Conservation (phyloP, 2,329 filamentous ascomycete species). For the Fusarium anthophilum region DNA sequence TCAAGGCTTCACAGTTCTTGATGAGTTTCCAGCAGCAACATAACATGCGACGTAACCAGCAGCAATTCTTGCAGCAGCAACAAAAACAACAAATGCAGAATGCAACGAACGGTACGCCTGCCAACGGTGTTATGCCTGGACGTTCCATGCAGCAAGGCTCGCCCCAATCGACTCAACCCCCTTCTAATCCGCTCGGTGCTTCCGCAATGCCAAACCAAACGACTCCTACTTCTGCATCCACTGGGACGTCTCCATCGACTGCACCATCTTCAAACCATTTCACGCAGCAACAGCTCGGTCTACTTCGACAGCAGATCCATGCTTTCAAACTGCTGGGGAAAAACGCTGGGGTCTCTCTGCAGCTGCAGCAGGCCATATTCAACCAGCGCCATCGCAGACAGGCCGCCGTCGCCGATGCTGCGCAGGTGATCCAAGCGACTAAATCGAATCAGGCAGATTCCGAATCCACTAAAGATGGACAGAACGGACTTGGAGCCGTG, state of each 20-base stretch:
- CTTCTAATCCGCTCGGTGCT: slow-evolving; percentile 49
- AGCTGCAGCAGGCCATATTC: slow-evolving; percentile 86
- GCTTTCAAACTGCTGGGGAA: slow-evolving; percentile 92
- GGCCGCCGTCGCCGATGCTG: slow-evolving; percentile 60
- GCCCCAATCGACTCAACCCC: slow-evolving; percentile 45
- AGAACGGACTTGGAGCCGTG: slow-evolving; percentile 49
- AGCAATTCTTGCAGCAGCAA: slow-evolving; percentile 53
- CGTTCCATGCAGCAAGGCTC: slow-evolving; percentile 54
- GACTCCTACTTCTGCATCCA: slow-evolving; percentile 46
- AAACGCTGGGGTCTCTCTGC: slow-evolving; percentile 81
- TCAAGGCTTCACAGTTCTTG: slow-evolving; percentile 83
- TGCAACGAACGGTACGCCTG: slow-evolving; percentile 59
- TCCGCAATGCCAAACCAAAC: slow-evolving; percentile 51
- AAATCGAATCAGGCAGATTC: slow-evolving; percentile 46
- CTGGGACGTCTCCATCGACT: slow-evolving; percentile 45
- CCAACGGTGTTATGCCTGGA: slow-evolving; percentile 57
- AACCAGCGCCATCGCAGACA: slow-evolving; percentile 73
- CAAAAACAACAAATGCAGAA: slow-evolving; percentile 62
- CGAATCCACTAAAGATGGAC: slow-evolving; percentile 49
- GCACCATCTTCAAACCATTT: slow-evolving; percentile 66
- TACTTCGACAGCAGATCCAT: slow-evolving; percentile 85
- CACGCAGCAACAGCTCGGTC: slow-evolving; percentile 78
- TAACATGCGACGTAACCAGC: slow-evolving; percentile 61
- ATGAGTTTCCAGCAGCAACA: slow-evolving; percentile 74
- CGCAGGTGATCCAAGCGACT: slow-evolving; percentile 48